A percentile compares a stretch with the other conserved stretches of the same genome.
phyloP scores from a whole-genome alignment of 495 filamentous ascomycete genomes.

The Penicillium diatomitis region DNA sequence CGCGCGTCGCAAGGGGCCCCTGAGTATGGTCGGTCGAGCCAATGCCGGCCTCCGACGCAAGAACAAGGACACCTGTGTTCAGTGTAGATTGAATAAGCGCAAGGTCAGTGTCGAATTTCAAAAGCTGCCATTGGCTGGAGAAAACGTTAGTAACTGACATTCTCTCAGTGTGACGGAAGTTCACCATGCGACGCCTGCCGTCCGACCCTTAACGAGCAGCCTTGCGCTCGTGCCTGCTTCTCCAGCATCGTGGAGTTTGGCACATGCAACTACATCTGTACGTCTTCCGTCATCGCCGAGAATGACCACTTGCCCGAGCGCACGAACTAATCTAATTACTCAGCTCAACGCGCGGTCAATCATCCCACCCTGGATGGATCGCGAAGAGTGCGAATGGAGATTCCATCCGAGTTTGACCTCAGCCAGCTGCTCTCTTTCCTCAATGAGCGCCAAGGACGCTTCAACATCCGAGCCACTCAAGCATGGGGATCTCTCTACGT shows the following conservation, averaged over 20 bases:
- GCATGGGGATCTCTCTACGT: conserved; percentile 37
- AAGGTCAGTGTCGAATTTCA: conserved; percentile 21
- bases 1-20: conserved; percentile 38
- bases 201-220: conserved; percentile 38
- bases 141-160: conserved; percentile 1
- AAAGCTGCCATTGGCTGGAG: background rate
- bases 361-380: conserved; percentile 30
- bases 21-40: conserved; percentile 36
- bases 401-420: conserved; percentile 35
- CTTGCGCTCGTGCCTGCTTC: conserved; percentile 41
- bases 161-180: conserved; percentile 35
- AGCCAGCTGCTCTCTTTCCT: conserved; percentile 34
- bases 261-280: conserved; percentile 45
- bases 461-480: conserved; percentile 42
- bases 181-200: conserved; percentile 41
- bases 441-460: conserved; percentile 32
- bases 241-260: conserved; percentile 42
- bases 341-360: conserved; percentile 42
- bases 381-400: conserved; percentile 31
- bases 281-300: conserved; percentile 1
- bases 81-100: conserved; percentile 41
- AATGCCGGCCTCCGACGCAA: conserved; percentile 39
- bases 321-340: conserved; percentile 12
- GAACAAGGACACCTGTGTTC: conserved; percentile 43
- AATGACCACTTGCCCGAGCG: background rate